These are phyloP conservation scores for Linnemannia elongata DNA, from an alignment of 192 early-diverging fungal genomes.

Conservation along the genomic window DNA sequence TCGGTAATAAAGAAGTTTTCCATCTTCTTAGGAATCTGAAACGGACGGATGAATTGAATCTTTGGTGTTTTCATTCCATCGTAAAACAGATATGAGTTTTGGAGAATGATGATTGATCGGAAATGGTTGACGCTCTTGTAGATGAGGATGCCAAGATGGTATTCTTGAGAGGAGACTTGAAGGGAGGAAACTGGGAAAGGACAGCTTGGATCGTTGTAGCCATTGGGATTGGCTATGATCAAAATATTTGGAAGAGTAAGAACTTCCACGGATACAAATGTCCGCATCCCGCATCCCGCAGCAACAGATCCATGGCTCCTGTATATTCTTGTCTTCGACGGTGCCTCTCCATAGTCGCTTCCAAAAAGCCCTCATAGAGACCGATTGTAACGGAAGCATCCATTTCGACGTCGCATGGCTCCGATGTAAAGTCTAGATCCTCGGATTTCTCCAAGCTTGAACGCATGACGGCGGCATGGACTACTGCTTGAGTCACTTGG, in stretches of 20 bases:
- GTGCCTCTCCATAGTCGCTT: constrained; percentile 6
- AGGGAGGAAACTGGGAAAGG: background rate
- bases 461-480: background rate
- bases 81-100: constrained; percentile 3
- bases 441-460: too few species aligned
- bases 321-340: background rate
- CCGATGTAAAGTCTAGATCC: too few species aligned
- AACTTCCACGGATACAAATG: too few species aligned
- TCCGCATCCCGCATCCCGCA: too few species aligned
- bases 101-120: constrained; percentile 14
- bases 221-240: background rate
- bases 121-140: constrained; percentile 17
- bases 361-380: background rate
- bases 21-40: background rate
- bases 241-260: background rate
- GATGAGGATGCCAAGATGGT: constrained; percentile 14
- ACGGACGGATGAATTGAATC: background rate
- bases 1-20: background rate
- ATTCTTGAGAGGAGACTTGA: background rate
- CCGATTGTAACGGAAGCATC: too few species aligned
- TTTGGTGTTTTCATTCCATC: constrained; percentile 8
- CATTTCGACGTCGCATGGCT: too few species aligned
- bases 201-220: background rate
- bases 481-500: background rate
- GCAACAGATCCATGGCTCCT: too few species aligned